Evolutionary conservation across 78 protist species (phyloP).

Genomic region (Anaeramoeba flamelloides): DNA sequence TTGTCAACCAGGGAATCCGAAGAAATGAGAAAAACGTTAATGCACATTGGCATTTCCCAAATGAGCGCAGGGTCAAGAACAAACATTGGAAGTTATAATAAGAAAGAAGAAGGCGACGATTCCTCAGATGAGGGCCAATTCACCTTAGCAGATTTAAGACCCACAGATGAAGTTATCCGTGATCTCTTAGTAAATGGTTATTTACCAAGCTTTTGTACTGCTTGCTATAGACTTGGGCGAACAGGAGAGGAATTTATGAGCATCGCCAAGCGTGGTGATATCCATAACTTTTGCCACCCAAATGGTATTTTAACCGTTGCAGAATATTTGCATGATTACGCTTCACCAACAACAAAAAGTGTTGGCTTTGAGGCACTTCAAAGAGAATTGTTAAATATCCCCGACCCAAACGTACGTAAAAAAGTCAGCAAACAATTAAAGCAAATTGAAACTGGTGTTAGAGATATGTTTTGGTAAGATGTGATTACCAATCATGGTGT

Average conservation of each 20-base stretch:
- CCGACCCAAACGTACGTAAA: too few species aligned
- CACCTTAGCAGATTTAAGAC: not conserved
- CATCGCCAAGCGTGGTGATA: conserved; percentile 7
- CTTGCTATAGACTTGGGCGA: conserved; percentile 10
- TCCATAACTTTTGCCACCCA: conserved; percentile 7
- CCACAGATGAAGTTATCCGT: conserved; percentile 1
- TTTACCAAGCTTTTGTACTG: conserved; percentile 11
- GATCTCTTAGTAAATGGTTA: conserved; percentile 1
- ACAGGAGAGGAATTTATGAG: conserved; percentile 13
- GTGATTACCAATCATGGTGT: too few species aligned
- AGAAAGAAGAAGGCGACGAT: not conserved
- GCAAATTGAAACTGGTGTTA: too few species aligned
- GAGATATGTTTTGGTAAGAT: too few species aligned
- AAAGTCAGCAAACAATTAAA: too few species aligned
- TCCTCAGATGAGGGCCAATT: not conserved
- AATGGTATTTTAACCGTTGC: too few species aligned
- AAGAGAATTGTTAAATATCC: too few species aligned
- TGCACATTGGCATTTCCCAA: conserved; percentile 9
- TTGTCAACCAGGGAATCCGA: conserved; percentile 4
- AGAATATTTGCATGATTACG: too few species aligned
- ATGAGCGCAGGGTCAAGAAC: conserved; percentile 10
- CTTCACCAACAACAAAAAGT: too few species aligned
- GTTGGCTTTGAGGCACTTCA: too few species aligned
- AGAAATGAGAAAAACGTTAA: not conserved
- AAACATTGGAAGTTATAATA: not conserved